Evolutionary conservation across 768 basidiomycete genomes (phyloP), one percentile per base, ranked within the genome.

Genomic region (Mycena galericulata): DNA sequence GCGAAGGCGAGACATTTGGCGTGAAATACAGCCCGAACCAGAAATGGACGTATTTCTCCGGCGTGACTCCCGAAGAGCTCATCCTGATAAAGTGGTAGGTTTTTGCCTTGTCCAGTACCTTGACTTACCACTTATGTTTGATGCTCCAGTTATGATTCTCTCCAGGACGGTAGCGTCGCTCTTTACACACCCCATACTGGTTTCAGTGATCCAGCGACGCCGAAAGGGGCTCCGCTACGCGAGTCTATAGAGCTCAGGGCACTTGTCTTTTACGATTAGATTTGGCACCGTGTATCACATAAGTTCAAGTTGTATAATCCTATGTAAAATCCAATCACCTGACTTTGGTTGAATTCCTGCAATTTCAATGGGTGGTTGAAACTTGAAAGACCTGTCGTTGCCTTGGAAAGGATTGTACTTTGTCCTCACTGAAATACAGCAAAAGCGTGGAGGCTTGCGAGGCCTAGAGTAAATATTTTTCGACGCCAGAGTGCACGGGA

Each of bases 1-100:
- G 79, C 8, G 84, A 87, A 56, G 88, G 88, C 4, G 87, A 89
- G 75, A 89, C 85, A 0, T 79, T 80, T 61, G 80, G 80, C 2
- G 83, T 89, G 24, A 81, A 75, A 62, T 81, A 84, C 63, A 86
- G 81, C 70, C 78, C 83, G 0, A 76, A 80, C 9, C 85, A 88
- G 63, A 81, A 78, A 70, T 90, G 88, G 88, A 85, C 85, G 69
- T 89, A 87, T n/a, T 69, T 69, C 51, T 60, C 57, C 4, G 62
- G 51, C 11, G 62, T 69, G 9, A 60, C 49, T 7, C 62, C 62
- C 10, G 68, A 69, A 1, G 68, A 69, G 22, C 9, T 60, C 4
- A 61, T 68, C 40, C 50, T 69, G 26, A 64, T 79, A 85, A 64
- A 88, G 85, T 82, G 87, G 88, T 88, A 69, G 58, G 85, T 50